A percentile compares a stretch with the other conserved stretches of the same genome.
These are phyloP conservation scores for Neotropicomus parvogracilis DNA, from an alignment of 1,284 basidiomycete species.

Conservation along the genomic window DNA sequence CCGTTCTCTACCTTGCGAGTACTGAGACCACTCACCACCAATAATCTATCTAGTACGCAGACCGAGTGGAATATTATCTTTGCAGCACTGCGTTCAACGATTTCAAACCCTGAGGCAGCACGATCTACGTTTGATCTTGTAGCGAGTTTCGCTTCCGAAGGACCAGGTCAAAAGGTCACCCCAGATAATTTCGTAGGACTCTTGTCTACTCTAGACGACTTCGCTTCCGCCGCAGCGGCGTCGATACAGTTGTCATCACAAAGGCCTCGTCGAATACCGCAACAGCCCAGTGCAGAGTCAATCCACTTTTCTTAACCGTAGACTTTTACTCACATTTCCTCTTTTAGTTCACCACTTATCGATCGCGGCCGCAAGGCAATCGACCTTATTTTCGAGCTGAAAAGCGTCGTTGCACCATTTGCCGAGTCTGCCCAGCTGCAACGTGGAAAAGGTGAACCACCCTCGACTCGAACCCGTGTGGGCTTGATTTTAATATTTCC, in stretches of 20 bases:
- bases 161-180: slow-evolving; percentile 56
- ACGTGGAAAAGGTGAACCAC: slow-evolving; percentile 46
- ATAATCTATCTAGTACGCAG: slow-evolving; percentile 55
- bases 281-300: slow-evolving; percentile 53
- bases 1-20: background rate
- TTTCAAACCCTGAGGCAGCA: slow-evolving; percentile 85
- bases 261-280: slow-evolving; percentile 50
- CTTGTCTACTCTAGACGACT: slow-evolving; percentile 82
- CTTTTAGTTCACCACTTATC: slow-evolving; percentile 66
- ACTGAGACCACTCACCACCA: background rate
- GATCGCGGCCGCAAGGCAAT: slow-evolving; percentile 82
- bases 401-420: slow-evolving; percentile 58
- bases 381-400: slow-evolving; percentile 73
- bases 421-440: slow-evolving; percentile 46
- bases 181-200: slow-evolving; percentile 82
- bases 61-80: slow-evolving; percentile 97
- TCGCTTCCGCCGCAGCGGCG: slow-evolving; percentile 70
- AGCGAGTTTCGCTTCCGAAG: slow-evolving; percentile 57
- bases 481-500: slow-evolving; percentile 9
- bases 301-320: slow-evolving; percentile 9
- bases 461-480: background rate
- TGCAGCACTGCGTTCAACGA: slow-evolving; percentile 83
- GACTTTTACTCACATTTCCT: slow-evolving; percentile 7
- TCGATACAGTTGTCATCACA: slow-evolving; percentile 56
- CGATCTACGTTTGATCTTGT: slow-evolving; percentile 81